phyloP scores from a whole-genome alignment of 306 rosid species.

The Gastrolobium bilobum region DNA sequence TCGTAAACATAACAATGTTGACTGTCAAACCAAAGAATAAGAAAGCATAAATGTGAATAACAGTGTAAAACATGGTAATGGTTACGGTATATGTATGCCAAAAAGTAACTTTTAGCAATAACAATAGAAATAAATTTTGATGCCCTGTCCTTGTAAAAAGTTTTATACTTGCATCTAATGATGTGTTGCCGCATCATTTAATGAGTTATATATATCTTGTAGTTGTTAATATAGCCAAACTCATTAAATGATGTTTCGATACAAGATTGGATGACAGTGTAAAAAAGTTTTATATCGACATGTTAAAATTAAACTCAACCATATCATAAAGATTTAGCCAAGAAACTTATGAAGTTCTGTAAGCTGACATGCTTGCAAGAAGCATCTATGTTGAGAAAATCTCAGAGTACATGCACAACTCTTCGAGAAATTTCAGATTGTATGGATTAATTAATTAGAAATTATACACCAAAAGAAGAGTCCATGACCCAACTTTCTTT shows the following conservation, averaged over 20 bases:
- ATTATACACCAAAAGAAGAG: neutral
- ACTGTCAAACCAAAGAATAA: constrained; percentile 57
- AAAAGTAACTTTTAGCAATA: neutral
- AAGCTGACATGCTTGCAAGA: neutral
- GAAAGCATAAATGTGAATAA: constrained; percentile 3
- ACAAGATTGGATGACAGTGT: neutral
- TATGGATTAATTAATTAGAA: neutral
- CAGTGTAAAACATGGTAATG: neutral
- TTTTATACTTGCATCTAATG: neutral
- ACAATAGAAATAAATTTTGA: neutral
- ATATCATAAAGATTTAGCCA: neutral
- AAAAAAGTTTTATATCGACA: neutral
- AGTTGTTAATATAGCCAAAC: neutral
- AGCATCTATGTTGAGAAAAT: neutral
- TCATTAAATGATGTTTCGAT: neutral
- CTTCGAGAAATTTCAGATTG: neutral
- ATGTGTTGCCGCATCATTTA: neutral
- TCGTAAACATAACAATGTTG: constrained; percentile 73
- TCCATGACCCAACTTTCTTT: neutral
- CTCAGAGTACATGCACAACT: neutral
- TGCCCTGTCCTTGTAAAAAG: neutral
- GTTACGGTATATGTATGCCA: neutral
- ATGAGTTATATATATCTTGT: neutral
- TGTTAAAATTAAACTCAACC: neutral
- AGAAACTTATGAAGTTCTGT: neutral